Percentiles rank a stretch among this genome's conserved stretches.
Conservation (phyloP, 495 filamentous ascomycete species). For the Penicillium pulvis region DNA sequence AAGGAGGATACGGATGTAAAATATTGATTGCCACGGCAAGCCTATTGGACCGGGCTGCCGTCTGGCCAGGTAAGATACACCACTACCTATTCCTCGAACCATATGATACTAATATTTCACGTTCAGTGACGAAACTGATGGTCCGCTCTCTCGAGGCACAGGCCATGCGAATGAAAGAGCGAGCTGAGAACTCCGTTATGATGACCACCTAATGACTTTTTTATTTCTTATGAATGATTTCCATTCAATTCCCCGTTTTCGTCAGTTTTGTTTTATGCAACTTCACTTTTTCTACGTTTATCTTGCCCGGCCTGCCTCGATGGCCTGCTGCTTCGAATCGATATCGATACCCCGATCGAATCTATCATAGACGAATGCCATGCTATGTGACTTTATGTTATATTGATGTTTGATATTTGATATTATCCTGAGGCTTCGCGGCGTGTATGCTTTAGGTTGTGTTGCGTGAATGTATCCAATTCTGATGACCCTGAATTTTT, state of each 20-base stretch:
- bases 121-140: constrained; percentile 81
- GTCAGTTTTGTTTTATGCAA: constrained; percentile 4
- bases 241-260: constrained; percentile 11
- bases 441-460: constrained; percentile 5
- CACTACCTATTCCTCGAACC: neutral
- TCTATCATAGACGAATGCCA: constrained; percentile 28
- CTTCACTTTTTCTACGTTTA: constrained; percentile 1
- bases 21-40: constrained; percentile 84
- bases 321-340: constrained; percentile 6
- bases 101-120: constrained; percentile 7
- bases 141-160: constrained; percentile 83
- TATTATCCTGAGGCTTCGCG: neutral
- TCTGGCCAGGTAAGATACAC: constrained; percentile 79
- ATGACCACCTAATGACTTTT: constrained; percentile 38
- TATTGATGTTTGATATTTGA: constrained; percentile 1
- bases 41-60: constrained; percentile 84
- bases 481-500: constrained; percentile 8
- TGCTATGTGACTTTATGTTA: constrained; percentile 11
- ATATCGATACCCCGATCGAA: constrained; percentile 27
- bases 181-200: constrained; percentile 65
- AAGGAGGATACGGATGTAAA: constrained; percentile 80
- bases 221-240: neutral
- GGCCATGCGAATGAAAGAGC: constrained; percentile 75
- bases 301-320: constrained; percentile 10
- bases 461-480: constrained; percentile 2